Percentiles rank a stretch among this genome's conserved stretches.
phyloP scores from a whole-genome alignment of 2,329 filamentous ascomycete genomes.

The Ascochyta fabae region DNA sequence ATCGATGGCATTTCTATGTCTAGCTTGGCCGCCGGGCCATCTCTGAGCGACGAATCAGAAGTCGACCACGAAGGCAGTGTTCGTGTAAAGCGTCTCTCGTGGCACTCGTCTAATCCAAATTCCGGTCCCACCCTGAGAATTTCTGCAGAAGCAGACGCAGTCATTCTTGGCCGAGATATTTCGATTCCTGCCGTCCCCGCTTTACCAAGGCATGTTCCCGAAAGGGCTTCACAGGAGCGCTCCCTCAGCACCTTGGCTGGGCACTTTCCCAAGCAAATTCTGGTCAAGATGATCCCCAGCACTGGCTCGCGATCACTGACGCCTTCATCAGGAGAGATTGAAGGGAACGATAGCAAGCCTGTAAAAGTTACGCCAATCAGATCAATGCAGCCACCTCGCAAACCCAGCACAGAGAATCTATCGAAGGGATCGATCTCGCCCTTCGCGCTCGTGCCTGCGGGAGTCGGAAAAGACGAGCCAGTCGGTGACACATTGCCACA shows the following conservation, averaged over 20 bases:
- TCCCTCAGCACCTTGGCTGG: constrained; percentile 19
- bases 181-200: constrained; percentile 18
- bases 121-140: constrained; percentile 33
- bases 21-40: constrained; percentile 13
- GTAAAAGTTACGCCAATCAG: constrained; percentile 29
- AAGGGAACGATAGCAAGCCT: background rate
- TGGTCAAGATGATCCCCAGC: constrained; percentile 11
- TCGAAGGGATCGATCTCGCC: background rate
- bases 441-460: background rate
- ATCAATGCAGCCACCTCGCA: constrained; percentile 31
- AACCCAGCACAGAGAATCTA: constrained; percentile 3
- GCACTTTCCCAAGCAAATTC: constrained; percentile 18
- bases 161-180: constrained; percentile 24
- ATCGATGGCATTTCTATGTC: constrained; percentile 10
- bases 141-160: constrained; percentile 31
- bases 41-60: constrained; percentile 12
- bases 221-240: constrained; percentile 2
- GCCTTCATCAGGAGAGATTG: constrained; percentile 5
- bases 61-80: constrained; percentile 8
- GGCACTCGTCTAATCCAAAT: constrained; percentile 19
- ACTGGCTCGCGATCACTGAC: constrained; percentile 14
- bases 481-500: no score
- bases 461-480: no score
- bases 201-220: constrained; percentile 1
- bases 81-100: constrained; percentile 31